A percentile compares a stretch with the other conserved stretches of the same genome.
These are phyloP conservation scores for Penicillium polonicum DNA, from an alignment of 2,329 filamentous ascomycete species.

Conservation along the genomic window DNA sequence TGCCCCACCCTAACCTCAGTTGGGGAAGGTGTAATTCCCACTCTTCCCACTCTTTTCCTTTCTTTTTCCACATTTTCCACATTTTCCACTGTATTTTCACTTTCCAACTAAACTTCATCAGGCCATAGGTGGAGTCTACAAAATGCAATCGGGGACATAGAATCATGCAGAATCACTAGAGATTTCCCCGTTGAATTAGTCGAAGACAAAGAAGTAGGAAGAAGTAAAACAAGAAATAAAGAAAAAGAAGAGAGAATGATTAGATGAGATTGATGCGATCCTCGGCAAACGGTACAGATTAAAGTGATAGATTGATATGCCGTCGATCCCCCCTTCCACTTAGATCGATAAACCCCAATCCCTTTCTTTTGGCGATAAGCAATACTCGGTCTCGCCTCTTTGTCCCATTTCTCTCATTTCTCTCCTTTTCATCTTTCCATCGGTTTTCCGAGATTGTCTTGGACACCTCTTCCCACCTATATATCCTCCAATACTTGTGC, in stretches of 20 bases:
- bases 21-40: constrained; percentile 26
- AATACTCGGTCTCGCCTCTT: constrained; percentile 2
- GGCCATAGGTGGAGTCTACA: constrained; percentile 29
- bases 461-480: neutral
- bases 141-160: constrained; percentile 29
- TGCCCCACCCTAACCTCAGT: constrained; percentile 17
- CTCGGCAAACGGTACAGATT: constrained; percentile 17
- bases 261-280: constrained; percentile 24
- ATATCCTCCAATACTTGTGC: neutral
- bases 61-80: neutral
- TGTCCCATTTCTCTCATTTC: neutral
- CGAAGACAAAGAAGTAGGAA: too few species aligned
- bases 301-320: constrained; percentile 29
- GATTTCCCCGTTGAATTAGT: neutral
- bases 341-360: constrained; percentile 29
- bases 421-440: constrained; percentile 4
- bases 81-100: neutral
- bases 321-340: constrained; percentile 25
- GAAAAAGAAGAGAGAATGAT: constrained; percentile 7
- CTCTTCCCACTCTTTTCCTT: constrained; percentile 11
- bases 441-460: neutral
- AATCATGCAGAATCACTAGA: neutral
- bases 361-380: constrained; percentile 16
- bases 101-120: constrained; percentile 25
- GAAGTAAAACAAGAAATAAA: too few species aligned